phyloP scores from a whole-genome alignment of 805 yeast genomes.

The Sugiyamaella valdiviana region DNA sequence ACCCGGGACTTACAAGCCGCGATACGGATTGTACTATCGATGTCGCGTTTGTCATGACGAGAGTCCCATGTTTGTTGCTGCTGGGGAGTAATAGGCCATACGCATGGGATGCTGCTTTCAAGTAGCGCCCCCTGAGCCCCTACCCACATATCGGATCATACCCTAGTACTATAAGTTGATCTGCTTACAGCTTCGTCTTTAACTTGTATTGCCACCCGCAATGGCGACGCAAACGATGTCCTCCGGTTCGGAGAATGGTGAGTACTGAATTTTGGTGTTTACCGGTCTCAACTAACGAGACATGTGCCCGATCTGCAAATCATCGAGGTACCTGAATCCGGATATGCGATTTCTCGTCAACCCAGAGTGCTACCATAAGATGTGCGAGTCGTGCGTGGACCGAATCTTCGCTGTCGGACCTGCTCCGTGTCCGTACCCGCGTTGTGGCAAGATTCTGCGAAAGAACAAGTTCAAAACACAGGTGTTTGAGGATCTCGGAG shows the following conservation, averaged over 20 bases:
- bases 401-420: conserved; percentile 92
- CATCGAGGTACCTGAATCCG: conserved; percentile 89
- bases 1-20: conserved; percentile 2
- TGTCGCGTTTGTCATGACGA: too few species aligned
- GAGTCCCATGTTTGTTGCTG: background rate
- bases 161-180: too few species aligned
- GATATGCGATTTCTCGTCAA: conserved; percentile 87
- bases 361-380: conserved; percentile 96
- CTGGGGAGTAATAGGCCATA: background rate
- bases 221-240: background rate
- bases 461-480: conserved; percentile 89
- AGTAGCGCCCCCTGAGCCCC: too few species aligned
- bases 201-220: background rate
- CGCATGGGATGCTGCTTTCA: background rate
- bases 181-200: too few species aligned
- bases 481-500: conserved; percentile 81
- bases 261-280: background rate
- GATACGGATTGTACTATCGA: too few species aligned
- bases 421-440: conserved; percentile 91
- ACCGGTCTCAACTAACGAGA: conserved; percentile 35
- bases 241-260: background rate
- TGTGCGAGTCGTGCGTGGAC: conserved; percentile 94
- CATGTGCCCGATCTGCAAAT: conserved; percentile 96
- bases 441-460: conserved; percentile 80
- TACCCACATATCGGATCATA: too few species aligned